Evolutionary conservation across 805 yeast genomes (phyloP), one percentile per base, ranked within the genome.

Genomic region (Geotrichum ghanense): DNA sequence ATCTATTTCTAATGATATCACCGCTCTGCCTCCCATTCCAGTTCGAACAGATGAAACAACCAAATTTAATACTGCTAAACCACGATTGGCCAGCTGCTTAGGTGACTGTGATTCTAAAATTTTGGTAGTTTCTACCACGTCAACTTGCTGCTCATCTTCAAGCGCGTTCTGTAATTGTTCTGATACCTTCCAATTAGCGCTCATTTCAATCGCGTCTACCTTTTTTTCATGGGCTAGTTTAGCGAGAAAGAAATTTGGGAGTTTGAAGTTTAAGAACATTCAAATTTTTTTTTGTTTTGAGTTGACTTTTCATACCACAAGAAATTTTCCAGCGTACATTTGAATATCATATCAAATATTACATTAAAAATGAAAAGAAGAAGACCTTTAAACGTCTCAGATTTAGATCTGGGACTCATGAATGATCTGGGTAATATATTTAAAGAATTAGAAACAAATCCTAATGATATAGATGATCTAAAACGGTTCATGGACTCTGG

Each of bases 21-120:
- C 67, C 1, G 78, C 68, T 48, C 79, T 76, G 1, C 96, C 96
- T 14, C 86, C 94, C 7, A 86, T 65, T 0, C 95, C 95, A 0
- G 89, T 82, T 47, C 82, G 69, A 2, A 83, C 63, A 47, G 78
- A 76, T n/a, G 72, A 71, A 12, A 82, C 65, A 0, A 66, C 59
- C 43, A 90, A 66, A 60, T 88, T 84, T 43, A 79, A 61, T 3
- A 86, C 68, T 0, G 97, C 97, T 22, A 84, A 66, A 0, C 96
- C 97, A 45, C 75, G 70, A 9, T 68, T 64, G 0, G 82, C 82
- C n/a, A 90, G 68, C 47, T 72, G 71, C 57, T 81, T 81, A 1
- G 88, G 78, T 1, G 90, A 66, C 10, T 74, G 61, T 0, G 73
- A 53, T 1, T 70, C 53, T 16, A 81, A 56, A 3, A 79, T 57